Conservation (phyloP, 805 yeast genomes). For the Cyberlindnera sargentensis region DNA sequence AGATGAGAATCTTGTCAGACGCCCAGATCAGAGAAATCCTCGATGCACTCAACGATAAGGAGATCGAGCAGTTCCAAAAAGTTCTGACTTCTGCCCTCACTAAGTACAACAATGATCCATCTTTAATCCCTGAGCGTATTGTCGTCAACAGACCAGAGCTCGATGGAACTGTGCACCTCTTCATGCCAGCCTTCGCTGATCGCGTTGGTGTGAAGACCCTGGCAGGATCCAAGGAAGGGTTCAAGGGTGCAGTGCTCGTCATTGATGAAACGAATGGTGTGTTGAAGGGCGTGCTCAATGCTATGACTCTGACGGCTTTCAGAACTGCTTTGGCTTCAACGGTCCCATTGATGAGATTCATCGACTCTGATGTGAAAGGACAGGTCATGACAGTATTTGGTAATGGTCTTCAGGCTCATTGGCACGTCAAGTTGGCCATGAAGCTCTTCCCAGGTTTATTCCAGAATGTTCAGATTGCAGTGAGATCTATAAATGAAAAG, state of each 20-base stretch:
- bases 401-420: conserved; percentile 55
- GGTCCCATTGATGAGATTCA: conserved; percentile 35
- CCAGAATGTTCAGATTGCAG: conserved; percentile 36
- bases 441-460: conserved; percentile 32
- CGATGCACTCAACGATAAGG: conserved; percentile 18
- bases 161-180: conserved; percentile 38
- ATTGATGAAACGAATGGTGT: conserved; percentile 45
- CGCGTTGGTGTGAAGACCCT: conserved; percentile 54
- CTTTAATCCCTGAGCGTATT: conserved; percentile 48
- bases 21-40: conserved; percentile 26
- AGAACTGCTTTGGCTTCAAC: conserved; percentile 57
- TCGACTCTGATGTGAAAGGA: conserved; percentile 18
- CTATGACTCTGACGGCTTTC: conserved; percentile 54
- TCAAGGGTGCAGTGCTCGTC: conserved; percentile 49
- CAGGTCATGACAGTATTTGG: conserved; percentile 41
- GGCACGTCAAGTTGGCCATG: conserved; percentile 49
- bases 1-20: conserved; percentile 31
- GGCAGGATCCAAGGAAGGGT: conserved; percentile 51
- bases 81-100: conserved; percentile 31
- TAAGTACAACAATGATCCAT: conserved; percentile 36
- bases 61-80: conserved; percentile 30
- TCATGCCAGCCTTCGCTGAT: conserved; percentile 59
- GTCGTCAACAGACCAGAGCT: conserved; percentile 33
- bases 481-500: conserved; percentile 37
- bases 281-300: conserved; percentile 48